A percentile compares a stretch with the other conserved stretches of the same genome.
These are phyloP conservation scores for Fusarium xyrophilum DNA, from an alignment of 2,329 filamentous ascomycete species.

Conservation along the genomic window DNA sequence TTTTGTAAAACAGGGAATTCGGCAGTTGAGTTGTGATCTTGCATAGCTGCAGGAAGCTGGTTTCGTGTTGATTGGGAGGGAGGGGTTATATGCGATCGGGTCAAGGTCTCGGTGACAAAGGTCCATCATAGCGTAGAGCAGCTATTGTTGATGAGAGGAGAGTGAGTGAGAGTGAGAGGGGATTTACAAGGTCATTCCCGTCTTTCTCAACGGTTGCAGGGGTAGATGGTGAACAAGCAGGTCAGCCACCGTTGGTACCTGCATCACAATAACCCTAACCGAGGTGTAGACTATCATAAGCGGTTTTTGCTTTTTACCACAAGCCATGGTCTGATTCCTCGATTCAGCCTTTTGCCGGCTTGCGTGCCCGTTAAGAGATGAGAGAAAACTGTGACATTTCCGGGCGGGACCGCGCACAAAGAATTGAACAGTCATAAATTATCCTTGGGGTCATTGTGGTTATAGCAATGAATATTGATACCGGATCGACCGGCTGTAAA, in stretches of 20 bases:
- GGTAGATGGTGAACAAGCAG: background rate
- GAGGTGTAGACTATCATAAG: background rate
- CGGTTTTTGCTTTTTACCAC: conserved; percentile 33
- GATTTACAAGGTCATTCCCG: background rate
- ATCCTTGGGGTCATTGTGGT: background rate
- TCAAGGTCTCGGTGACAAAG: background rate
- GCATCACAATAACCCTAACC: conserved; percentile 1
- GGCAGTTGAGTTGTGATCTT: conserved; percentile 3
- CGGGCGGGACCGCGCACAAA: conserved; percentile 1
- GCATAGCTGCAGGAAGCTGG: background rate
- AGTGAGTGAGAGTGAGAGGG: background rate
- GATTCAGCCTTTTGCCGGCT: background rate
- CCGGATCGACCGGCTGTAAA: background rate
- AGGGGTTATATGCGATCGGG: background rate
- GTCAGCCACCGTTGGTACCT: conserved; percentile 7
- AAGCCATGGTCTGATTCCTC: conserved; percentile 29
- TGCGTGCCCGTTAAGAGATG: background rate
- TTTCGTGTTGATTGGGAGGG: background rate
- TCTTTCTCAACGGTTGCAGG: background rate
- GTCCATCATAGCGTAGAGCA: background rate
- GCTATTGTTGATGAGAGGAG: background rate
- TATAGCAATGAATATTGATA: background rate
- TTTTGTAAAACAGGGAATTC: background rate
- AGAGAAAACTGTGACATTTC: conserved; percentile 14
- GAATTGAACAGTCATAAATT: too few species aligned